Evolutionary conservation across 139 green algal genomes (phyloP), one percentile per base, ranked within the genome.

Genomic region (Chlamydomonas eustigma): DNA sequence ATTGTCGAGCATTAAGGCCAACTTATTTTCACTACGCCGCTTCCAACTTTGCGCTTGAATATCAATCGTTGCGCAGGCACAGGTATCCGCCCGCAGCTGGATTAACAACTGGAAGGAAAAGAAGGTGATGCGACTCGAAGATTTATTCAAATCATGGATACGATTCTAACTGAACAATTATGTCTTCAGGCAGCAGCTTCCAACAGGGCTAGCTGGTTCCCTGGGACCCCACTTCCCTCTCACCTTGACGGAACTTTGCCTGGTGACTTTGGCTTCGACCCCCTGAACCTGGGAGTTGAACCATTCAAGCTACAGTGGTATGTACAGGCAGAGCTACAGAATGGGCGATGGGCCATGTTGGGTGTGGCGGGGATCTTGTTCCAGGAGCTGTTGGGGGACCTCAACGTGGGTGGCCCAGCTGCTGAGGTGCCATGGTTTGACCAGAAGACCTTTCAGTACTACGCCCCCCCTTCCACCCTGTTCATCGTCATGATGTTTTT

Each of bases 261-360:
- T 25, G 85, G 84, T 58, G 81, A 89, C 79, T 80, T 79, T 50
- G 81, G 84, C 68, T 90, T 95, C 74, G 95, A 98, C 81, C 94
- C 94, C 33, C 82, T 98, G 58, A 4, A 8, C 3, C 32, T 37
- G 22, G 34, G 31, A 30, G 35, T 2, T 36, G 51, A 50, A 22
- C 1, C 5, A 2, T n/a, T 32, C 25, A 50, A 64, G 51, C 35
- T 38, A 37, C 39, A 64, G 37, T 33, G 90, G 89, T 93, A 92
- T 77, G 79, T 83, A 50, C 88, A 97, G 77, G 85, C 93, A 75
- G 93, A 98, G 89, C 87, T 98, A 67, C 75, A 94, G 39, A 79
- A 94, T 80, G 77, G 64, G 37, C 86, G 90, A 67, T 92, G 80
- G 81, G 88, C 88, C 34, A 93, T 94, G 89, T 81, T 93, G 8